Evolutionary conservation across 2,329 filamentous ascomycete species (phyloP).

Genomic region (Colletotrichum lentis): DNA sequence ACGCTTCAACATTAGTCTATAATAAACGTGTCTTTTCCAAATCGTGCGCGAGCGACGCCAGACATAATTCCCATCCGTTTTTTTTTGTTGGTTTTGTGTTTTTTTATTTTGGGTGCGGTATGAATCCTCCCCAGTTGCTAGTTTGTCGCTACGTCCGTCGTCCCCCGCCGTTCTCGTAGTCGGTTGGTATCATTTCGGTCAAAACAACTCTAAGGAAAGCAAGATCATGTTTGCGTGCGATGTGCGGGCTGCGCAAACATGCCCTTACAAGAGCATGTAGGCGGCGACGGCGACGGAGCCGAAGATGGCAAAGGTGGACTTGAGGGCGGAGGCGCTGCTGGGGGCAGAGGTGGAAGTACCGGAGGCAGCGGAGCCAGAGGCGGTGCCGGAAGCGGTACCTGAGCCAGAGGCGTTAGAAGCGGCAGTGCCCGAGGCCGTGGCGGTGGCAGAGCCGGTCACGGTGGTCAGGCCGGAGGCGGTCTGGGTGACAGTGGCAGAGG

Average conservation of each 20-base stretch:
- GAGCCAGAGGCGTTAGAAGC: constrained; percentile 26
- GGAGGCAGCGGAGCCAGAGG: constrained; percentile 31
- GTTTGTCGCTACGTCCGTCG: constrained; percentile 3
- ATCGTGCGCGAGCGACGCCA: constrained; percentile 26
- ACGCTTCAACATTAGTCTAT: constrained; percentile 36
- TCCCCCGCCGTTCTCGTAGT: constrained; percentile 17
- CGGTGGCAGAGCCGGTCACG: constrained; percentile 29
- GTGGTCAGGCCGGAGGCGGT: constrained; percentile 32
- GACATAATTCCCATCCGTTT: constrained; percentile 32
- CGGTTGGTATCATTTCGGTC: constrained; percentile 36
- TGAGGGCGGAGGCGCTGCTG: constrained; percentile 31
- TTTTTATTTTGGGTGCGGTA: not conserved
- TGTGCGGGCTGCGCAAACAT: not conserved
- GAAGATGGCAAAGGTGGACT: constrained; percentile 37
- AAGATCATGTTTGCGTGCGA: constrained; percentile 6
- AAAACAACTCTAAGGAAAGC: constrained; percentile 29
- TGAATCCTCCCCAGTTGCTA: constrained; percentile 18
- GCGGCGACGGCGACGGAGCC: constrained; percentile 35
- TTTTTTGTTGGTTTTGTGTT: constrained; percentile 19
- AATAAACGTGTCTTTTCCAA: constrained; percentile 20
- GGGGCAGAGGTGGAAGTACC: constrained; percentile 19
- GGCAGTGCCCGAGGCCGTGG: constrained; percentile 24
- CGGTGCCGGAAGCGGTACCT: constrained; percentile 24
- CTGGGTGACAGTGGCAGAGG: constrained; percentile 18
- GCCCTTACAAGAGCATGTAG: constrained; percentile 37